Evolutionary conservation across 2,329 filamentous ascomycete genomes (phyloP), one percentile per base, ranked within the genome.

Genomic region (Dendryphion nanum): DNA sequence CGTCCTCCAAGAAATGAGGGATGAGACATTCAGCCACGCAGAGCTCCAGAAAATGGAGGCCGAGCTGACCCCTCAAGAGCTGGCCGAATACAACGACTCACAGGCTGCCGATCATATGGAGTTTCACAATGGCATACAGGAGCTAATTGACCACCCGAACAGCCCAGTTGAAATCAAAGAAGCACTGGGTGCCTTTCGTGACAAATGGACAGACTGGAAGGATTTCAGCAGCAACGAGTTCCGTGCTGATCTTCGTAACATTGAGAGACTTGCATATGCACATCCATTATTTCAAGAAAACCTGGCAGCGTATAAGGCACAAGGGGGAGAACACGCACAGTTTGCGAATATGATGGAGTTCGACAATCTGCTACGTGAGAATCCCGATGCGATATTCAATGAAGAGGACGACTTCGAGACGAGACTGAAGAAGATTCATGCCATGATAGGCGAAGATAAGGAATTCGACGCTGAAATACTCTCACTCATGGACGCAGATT

Each of bases 91-190:
- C 16, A 42, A 51, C 18, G 41, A 57, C 21, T 30, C 56, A 26
- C 39, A 44, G n/a, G 43, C 48, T 1, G 23, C 32, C n/a, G 17
- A 54, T n/a, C 42, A 45, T 2, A 50, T 45, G 34, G 48, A 40
- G 4, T 49, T 51, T 12, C 46, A 56, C 18, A 45, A 57, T 15
- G 40, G 41, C 4, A 21, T 63, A 5, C 50, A 57, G 19, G 44
- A 56, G 15, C 30, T 63, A 20, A 44, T 62, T 18, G 39, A 61
- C 6, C 58, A 64, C 20, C 58, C 62, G 4, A 53, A 56, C 3
- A 40, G 60, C 3, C n/a, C n/a, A n/a, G 50, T 37, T 8, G 44
- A 54, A 15, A 51, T 30, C 8, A 30, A 30, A 30, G 29, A n/a
- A 3, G 29, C 12, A 10, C 8, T 30, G 23, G n/a, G 10, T 26